Evolutionary conservation across 2,329 filamentous ascomycete genomes (phyloP), one percentile per base, ranked within the genome.

Genomic region (Fonsecaea pugnacius): DNA sequence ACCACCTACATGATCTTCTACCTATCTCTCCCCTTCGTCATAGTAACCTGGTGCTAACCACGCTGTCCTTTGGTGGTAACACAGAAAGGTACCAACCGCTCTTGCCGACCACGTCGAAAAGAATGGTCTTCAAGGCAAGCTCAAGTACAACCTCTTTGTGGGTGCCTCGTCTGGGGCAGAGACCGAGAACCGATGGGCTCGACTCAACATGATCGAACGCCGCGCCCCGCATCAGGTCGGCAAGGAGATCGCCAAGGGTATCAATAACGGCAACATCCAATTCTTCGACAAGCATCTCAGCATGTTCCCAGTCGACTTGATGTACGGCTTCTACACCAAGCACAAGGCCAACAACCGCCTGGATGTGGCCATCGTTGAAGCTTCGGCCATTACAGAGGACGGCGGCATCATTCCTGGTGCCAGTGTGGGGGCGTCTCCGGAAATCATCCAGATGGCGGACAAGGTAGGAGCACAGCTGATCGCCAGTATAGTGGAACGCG

Each of bases 201-300:
- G 81, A 4, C 81, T 94, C 68, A 89, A 96, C 79, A 96, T 96
- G 92, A 96, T 96, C 72, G 89, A 94, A 80, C 84, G 91, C 63
- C 86, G 92, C 62, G 86, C 87, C 71, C 92, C 92, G 62, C 92
- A 96, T 79, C 92, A 96, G 76, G 92, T 96, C 66, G 92, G 92
- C 74, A 96, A 96, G 78, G 85, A 90, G 64, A 96, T 96, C 70
- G 87, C 92, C 66, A 94, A 91, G 81, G 92, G 92, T 9, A 96
- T 96, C 79, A 96, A 96, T 77, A 87, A 89, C 71, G 92, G 92
- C 50, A 84, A 89, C 70, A 96, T 96, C 79, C 88, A 94, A 68
- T 96, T 96, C 79, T 96, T 96, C 75, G 92, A 96, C 77, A 96
- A 96, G 81, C 92, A 96, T 80, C 77, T 96, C 74, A 92, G 89